Percentiles rank a stretch among this genome's conserved stretches.
Conservation (phyloP, 805 yeast genomes). For the Soucietia sequanensis region DNA sequence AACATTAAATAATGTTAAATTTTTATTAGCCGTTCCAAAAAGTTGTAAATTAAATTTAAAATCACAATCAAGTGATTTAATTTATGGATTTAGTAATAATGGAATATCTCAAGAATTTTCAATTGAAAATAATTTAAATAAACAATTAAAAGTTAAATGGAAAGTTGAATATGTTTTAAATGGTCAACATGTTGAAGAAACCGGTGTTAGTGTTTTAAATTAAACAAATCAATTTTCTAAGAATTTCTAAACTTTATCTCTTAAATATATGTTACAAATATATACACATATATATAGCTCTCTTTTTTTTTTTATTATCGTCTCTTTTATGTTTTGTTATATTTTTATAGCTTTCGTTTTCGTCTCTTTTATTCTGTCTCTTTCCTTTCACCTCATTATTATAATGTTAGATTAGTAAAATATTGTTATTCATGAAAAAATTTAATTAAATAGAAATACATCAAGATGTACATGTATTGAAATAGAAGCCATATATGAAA, state of each 20-base stretch:
- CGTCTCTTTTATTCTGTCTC: too few species aligned
- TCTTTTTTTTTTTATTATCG: too few species aligned
- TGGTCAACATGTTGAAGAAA: conserved; percentile 50
- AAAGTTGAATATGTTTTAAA: conserved; percentile 55
- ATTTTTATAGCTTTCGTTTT: too few species aligned
- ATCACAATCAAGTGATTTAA: conserved; percentile 57
- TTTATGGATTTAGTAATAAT: conserved; percentile 47
- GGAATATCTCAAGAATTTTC: conserved; percentile 55
- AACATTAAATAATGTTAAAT: conserved; percentile 50
- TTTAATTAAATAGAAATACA: too few species aligned
- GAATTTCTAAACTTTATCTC: too few species aligned
- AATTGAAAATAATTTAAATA: conserved; percentile 31
- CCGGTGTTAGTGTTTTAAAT: conserved; percentile 47
- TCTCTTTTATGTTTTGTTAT: too few species aligned
- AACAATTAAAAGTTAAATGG: conserved; percentile 69
- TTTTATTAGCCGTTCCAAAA: conserved; percentile 72
- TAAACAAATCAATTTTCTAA: conserved; percentile 2
- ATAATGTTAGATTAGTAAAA: too few species aligned
- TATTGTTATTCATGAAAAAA: too few species aligned
- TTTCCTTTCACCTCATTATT: too few species aligned
- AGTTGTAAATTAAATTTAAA: conserved; percentile 53
- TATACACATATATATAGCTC: conserved; percentile 21
- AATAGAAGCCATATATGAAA: too few species aligned
- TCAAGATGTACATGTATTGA: too few species aligned
- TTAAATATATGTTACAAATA: conserved; percentile 20